phyloP scores from a whole-genome alignment of 106 monocot species.

The Allium cepa region DNA sequence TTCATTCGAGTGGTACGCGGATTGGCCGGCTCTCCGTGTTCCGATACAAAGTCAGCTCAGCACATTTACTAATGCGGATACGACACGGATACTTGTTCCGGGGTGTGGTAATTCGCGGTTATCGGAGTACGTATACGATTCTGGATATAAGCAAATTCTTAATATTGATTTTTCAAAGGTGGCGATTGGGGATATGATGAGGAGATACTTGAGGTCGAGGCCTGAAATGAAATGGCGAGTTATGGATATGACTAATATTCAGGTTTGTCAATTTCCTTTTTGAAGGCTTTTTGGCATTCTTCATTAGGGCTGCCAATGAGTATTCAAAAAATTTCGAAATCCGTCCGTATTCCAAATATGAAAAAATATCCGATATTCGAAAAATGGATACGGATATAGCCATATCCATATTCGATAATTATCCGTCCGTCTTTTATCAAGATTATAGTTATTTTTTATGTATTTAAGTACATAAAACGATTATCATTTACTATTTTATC shows the following conservation, averaged over 20 bases:
- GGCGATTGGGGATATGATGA: constrained; percentile 73
- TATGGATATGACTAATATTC: constrained; percentile 98
- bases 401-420: no score
- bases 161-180: constrained; percentile 97
- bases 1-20: constrained; percentile 98
- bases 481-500: no score
- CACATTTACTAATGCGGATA: background rate
- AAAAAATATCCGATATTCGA: no score
- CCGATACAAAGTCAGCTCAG: constrained; percentile 52
- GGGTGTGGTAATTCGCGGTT: constrained; percentile 86
- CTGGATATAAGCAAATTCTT: constrained; percentile 56
- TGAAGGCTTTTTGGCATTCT: no score
- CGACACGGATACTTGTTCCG: constrained; percentile 64
- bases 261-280: constrained; percentile 24
- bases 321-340: no score
- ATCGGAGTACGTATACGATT: constrained; percentile 85
- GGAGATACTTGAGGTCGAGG: constrained; percentile 50
- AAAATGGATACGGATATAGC: no score
- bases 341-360: no score
- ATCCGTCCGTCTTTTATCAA: no score
- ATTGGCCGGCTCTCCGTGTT: constrained; percentile 53
- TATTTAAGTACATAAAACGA: no score
- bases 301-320: no score
- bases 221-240: constrained; percentile 94
- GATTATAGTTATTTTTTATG: no score